Base-by-base conservation (phyloP, 805 yeast genomes). In the Ogataea dorogensis region DNA sequence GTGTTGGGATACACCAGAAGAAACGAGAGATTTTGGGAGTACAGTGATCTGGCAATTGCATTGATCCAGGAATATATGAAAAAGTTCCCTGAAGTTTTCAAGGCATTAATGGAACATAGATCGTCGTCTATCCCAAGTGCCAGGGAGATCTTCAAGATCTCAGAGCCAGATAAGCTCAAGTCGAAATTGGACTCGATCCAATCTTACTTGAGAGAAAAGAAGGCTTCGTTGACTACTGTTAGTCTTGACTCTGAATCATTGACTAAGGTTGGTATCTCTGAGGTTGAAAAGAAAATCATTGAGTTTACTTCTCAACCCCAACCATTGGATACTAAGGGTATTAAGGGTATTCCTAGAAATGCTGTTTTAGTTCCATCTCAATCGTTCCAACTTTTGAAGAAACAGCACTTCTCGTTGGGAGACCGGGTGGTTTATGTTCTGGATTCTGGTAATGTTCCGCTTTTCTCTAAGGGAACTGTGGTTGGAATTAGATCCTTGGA, bases 381-480 rank as follows among this genome's bases (percentile, higher is more conserved):
- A 24, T 86, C 96, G 0, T 75, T 75, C 54, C 80, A 82, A 51
- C 68, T 79, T 46, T 70, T 93, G 47, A 75, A 82, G 38, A 70
- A 72, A 25, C 99, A 93, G 65, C 64, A 70, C 29, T 93, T 93
- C 56, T 71, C 74, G 18, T 68, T 93, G 15, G 98, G 98, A 51
- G 97, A 93, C 54, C 75, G 98, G 43, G 86, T 93, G 19, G 73
- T 85, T 16, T 88, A 86, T 48, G 84, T 87, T 15, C 82, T 83
- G 50, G 85, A 81, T 50, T 78, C 85, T 16, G 98, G 98, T 33
- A 87, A 86, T 54, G 95, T 89, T 11, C 95, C 96, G 17, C 63
- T 81, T 38, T 87, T 83, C 55, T 73, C 86, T 17, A 83, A 83
- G 53, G 99, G 99, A 58, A 88, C 96, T 1, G 95, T 93, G 36